phyloP scores from a whole-genome alignment of 257 asterid genomes.

The Oldenlandia corymbosa region DNA sequence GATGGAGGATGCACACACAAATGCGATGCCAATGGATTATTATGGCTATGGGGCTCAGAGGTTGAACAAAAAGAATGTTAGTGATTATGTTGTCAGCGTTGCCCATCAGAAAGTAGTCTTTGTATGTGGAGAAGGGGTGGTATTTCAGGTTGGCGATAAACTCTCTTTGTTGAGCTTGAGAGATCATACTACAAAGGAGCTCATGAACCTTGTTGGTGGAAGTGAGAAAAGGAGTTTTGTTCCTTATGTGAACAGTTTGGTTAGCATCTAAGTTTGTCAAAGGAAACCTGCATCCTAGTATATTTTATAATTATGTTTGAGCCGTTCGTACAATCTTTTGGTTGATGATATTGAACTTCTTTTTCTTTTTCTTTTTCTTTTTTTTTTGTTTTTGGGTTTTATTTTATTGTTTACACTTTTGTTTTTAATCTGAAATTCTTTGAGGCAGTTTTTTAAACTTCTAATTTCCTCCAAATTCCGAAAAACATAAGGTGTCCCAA shows the following conservation, averaged over 20 bases:
- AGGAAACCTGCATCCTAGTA: too few relatives aligned
- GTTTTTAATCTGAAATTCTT: too few relatives aligned
- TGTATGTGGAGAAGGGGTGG: constrained; percentile 22
- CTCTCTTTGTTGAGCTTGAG: constrained; percentile 19
- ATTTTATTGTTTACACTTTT: not conserved
- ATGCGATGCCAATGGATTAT: constrained; percentile 34
- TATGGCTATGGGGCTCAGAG: constrained; percentile 21
- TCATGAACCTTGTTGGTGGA: constrained; percentile 7
- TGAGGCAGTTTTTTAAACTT: too few relatives aligned
- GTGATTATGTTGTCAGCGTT: too few relatives aligned
- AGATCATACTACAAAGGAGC: constrained; percentile 21
- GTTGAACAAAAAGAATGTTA: constrained; percentile 10
- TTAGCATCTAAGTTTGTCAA: constrained; percentile 19
- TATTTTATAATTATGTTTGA: too few relatives aligned
- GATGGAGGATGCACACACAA: constrained; percentile 27
- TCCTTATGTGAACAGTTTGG: constrained; percentile 50
- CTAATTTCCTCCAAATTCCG: not conserved
- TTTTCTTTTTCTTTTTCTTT: not conserved
- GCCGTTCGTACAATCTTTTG: too few relatives aligned
- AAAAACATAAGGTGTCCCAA: too few relatives aligned
- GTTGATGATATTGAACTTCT: not conserved
- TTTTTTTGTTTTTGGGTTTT: not conserved
- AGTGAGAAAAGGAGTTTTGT: not conserved
- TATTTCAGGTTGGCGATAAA: constrained; percentile 14
- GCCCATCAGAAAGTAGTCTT: constrained; percentile 4